Evolutionary conservation across 2,329 filamentous ascomycete genomes (phyloP), one percentile per base, ranked within the genome.

Genomic region (Fusarium sambucinum): DNA sequence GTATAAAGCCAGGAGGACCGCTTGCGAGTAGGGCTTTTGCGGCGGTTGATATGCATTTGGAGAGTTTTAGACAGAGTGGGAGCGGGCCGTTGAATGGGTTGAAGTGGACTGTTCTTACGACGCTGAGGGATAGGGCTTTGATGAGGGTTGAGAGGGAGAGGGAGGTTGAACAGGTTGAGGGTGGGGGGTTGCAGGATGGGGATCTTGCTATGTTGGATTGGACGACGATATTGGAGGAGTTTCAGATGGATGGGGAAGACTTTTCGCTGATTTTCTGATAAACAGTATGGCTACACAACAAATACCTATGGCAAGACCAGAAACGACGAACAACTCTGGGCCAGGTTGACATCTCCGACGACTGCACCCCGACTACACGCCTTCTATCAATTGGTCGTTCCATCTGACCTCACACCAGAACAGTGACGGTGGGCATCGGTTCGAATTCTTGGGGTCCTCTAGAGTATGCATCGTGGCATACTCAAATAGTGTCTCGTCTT

Each of bases 1-100:
- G 81, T 56, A 74, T 83, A 6, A 75, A 70, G 50, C 82, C 81
- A 0, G 61, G 63, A 0, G 79, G 77, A 0, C 67, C 69, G 0
- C 70, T 70, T 21, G 72, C 73, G 0, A 73, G 75, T 0, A 69
- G 77, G 19, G 81, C 78, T 0, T 81, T 82, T 76, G 44, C 66
- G 0, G 56, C 55, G 1, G 69, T 75, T 0, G 68, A 73, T 11
- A 4, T 45, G 0, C 72, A 75, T 3, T 50, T 68, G 4, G 48
- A 37, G 2, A 35, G 29, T 17, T 59, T 66, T 29, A 60, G 61
- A 3, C 8, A 9, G 12, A 30, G 19, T 1, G 60, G 53, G 3
- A 25, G 55, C 2, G 45, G 27, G 1, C 47, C 57, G 3, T 7
- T 65, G 12, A 54, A 54, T 9, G 73, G 71, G 1, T 56, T 74